A percentile compares a stretch with the other conserved stretches of the same genome.
These are phyloP conservation scores for Lumnitzera racemosa DNA, from an alignment of 345 rosid species.

Conservation along the genomic window DNA sequence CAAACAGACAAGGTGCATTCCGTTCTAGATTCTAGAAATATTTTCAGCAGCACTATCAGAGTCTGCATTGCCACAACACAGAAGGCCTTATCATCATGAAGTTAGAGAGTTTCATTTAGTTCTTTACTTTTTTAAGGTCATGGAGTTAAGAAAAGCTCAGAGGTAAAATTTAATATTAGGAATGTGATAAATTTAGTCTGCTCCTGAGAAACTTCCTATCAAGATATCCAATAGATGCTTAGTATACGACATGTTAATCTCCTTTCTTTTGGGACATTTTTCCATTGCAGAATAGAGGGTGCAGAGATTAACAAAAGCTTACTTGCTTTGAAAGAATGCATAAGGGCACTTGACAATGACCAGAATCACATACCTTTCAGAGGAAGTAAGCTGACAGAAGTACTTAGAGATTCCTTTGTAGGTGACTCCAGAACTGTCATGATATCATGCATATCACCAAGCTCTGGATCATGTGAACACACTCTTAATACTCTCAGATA, in stretches of 20 bases:
- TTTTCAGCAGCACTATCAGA: too few species aligned
- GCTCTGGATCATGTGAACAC: constrained; percentile 68
- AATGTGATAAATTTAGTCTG: too few species aligned
- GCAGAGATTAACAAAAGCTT: constrained; percentile 65
- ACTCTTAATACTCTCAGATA: constrained; percentile 63
- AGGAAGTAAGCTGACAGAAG: constrained; percentile 73
- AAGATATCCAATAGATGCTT: too few species aligned
- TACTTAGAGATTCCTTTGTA: constrained; percentile 63
- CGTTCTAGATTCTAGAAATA: neutral
- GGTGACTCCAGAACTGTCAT: constrained; percentile 65
- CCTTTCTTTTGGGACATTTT: neutral
- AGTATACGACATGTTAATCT: too few species aligned
- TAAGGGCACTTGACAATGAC: constrained; percentile 63
- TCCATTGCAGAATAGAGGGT: constrained; percentile 49
- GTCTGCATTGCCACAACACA: too few species aligned
- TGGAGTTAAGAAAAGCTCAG: too few species aligned
- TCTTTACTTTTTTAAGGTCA: too few species aligned
- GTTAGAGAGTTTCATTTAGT: too few species aligned
- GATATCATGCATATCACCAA: constrained; percentile 65
- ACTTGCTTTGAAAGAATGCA: constrained; percentile 60
- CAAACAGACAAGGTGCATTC: constrained; percentile 48
- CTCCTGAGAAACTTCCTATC: too few species aligned
- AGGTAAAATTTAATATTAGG: too few species aligned
- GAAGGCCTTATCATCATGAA: too few species aligned
- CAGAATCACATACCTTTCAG: constrained; percentile 64